Evolutionary conservation across 2,329 filamentous ascomycete genomes (phyloP).

Genomic region (Diaporthe sp.): DNA sequence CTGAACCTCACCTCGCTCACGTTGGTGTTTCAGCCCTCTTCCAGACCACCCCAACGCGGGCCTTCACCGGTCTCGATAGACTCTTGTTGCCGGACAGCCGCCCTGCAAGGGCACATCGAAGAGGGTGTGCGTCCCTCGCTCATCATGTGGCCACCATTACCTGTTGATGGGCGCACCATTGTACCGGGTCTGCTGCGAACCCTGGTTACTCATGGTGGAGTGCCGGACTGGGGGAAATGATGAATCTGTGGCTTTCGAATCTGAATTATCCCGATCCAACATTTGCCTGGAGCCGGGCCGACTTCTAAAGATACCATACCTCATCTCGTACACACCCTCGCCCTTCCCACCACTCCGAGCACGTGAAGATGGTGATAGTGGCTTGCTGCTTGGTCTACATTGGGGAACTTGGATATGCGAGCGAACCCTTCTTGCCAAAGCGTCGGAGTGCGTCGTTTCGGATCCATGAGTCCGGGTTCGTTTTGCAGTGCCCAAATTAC

Average conservation of each 20-base stretch:
- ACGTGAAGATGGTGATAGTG: not conserved
- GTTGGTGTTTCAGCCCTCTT: conserved; percentile 29
- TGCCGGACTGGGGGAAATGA: conserved; percentile 30
- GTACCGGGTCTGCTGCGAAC: conserved; percentile 33
- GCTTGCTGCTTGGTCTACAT: not conserved
- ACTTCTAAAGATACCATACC: not conserved
- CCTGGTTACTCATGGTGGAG: conserved; percentile 11
- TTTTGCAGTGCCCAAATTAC: not conserved
- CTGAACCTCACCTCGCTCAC: conserved; percentile 4
- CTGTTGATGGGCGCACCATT: conserved; percentile 31
- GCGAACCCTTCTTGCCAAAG: not conserved
- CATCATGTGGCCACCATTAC: conserved; percentile 37
- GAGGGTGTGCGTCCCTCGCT: conserved; percentile 29
- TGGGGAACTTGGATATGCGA: not conserved
- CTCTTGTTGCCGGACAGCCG: conserved; percentile 32
- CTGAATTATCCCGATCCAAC: not conserved
- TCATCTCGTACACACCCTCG: not conserved
- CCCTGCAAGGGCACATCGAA: conserved; percentile 36
- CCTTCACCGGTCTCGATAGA: conserved; percentile 38
- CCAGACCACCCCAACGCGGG: conserved; percentile 17
- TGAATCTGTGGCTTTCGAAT: conserved; percentile 11
- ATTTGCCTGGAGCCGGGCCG: conserved; percentile 12
- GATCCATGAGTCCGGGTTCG: not conserved
- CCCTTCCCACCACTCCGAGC: not conserved
- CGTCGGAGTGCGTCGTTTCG: not conserved